A percentile compares a stretch with the other conserved stretches of the same genome.
phyloP scores from a whole-genome alignment of 169 alveolate genomes.

The Sarcocystis neurona region DNA sequence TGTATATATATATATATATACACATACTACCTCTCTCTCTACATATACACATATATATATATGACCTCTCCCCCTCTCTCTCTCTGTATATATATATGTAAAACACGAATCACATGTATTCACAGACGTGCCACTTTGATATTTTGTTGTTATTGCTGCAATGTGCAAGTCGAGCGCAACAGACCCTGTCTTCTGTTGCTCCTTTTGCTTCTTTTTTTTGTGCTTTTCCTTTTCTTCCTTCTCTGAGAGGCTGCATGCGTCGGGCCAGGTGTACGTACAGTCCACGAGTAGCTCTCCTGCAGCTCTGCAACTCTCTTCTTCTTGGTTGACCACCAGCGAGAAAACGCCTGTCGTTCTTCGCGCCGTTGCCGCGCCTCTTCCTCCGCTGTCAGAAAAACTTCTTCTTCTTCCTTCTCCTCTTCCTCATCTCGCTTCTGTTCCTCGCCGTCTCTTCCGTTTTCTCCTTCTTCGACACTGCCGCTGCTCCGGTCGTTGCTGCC shows the following conservation, averaged over 20 bases:
- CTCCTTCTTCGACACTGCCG: too few relatives aligned
- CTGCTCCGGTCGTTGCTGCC: too few relatives aligned
- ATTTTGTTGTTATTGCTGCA: too few relatives aligned
- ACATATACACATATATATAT: conserved; percentile 9
- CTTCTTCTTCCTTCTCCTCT: not conserved
- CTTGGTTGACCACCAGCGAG: not conserved
- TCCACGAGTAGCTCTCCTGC: not conserved
- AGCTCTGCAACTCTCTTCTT: not conserved
- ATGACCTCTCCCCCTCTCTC: too few relatives aligned
- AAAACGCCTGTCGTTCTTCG: not conserved
- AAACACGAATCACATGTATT: not conserved
- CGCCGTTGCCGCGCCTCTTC: conserved; percentile 9
- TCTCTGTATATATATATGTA: not conserved
- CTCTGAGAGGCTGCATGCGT: too few relatives aligned
- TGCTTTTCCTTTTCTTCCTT: too few relatives aligned
- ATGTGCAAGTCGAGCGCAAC: not conserved
- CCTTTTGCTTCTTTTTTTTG: not conserved
- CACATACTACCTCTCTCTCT: not conserved
- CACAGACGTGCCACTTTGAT: not conserved
- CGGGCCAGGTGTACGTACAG: not conserved
- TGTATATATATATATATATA: not conserved
- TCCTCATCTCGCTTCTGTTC: too few relatives aligned
- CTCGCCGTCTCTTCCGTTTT: too few relatives aligned
- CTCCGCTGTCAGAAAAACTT: not conserved
- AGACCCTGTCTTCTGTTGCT: not conserved